Conservation (phyloP, 2,329 filamentous ascomycete genomes). For the Epichloe gansuensis region DNA sequence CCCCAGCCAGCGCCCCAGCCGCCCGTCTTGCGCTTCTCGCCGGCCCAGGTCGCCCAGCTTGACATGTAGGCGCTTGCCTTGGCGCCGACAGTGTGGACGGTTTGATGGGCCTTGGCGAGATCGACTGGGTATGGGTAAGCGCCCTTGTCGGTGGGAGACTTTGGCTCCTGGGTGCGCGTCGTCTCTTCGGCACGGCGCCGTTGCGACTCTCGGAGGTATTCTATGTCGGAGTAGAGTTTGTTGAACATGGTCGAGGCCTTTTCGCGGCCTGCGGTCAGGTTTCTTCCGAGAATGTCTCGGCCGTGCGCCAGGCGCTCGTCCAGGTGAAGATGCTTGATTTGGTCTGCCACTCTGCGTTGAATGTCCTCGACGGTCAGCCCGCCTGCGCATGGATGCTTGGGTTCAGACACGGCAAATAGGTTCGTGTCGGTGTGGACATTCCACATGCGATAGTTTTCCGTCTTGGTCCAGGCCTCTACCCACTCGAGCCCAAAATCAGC, state of each 20-base stretch:
- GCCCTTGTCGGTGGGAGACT: constrained; percentile 5
- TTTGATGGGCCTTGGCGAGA: constrained; percentile 31
- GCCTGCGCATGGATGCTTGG: constrained; percentile 84
- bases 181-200: constrained; percentile 29
- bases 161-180: constrained; percentile 13
- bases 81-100: constrained; percentile 36
- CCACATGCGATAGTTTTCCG: constrained; percentile 89
- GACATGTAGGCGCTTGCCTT: constrained; percentile 54
- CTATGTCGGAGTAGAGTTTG: constrained; percentile 82
- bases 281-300: constrained; percentile 74
- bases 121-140: constrained; percentile 14
- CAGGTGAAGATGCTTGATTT: constrained; percentile 85
- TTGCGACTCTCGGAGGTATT: constrained; percentile 41
- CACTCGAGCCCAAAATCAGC: constrained; percentile 75
- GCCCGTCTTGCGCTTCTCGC: constrained; percentile 58
- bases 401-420: constrained; percentile 88
- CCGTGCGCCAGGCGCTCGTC: constrained; percentile 81
- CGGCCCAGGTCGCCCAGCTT: constrained; percentile 58
- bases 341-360: constrained; percentile 76
- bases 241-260: constrained; percentile 82
- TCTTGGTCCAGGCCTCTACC: constrained; percentile 75
- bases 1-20: constrained; percentile 32
- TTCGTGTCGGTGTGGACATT: constrained; percentile 68
- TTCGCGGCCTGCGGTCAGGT: constrained; percentile 76
- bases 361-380: constrained; percentile 91